Conservation (phyloP, 306 rosid genomes). For the Cajanus cajan region DNA sequence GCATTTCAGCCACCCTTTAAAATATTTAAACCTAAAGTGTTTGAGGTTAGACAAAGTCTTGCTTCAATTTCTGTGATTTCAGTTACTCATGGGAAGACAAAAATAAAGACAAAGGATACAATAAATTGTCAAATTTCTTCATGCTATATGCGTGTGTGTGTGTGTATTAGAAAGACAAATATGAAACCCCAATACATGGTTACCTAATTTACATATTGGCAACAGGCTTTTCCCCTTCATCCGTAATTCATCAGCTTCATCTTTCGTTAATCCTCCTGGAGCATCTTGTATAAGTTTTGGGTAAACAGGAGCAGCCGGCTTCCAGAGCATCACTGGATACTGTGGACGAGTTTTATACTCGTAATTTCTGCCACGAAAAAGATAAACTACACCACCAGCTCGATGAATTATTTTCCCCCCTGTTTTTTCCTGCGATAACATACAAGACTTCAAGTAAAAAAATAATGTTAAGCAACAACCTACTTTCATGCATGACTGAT, state of each 20-base stretch:
- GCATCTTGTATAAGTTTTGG: slow-evolving; percentile 96
- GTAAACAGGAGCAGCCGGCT: slow-evolving; percentile 91
- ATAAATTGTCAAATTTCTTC: slow-evolving; percentile 13
- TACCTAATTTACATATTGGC: slow-evolving; percentile 94
- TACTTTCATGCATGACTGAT: neutral
- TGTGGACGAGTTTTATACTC: slow-evolving; percentile 77
- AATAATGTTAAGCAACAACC: slow-evolving; percentile 4
- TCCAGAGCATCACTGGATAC: slow-evolving; percentile 98
- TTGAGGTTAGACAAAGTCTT: slow-evolving; percentile 21
- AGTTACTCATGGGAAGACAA: slow-evolving; percentile 21
- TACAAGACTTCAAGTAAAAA: slow-evolving; percentile 3
- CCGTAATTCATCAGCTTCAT: slow-evolving; percentile 67
- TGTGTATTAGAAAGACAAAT: slow-evolving; percentile 2
- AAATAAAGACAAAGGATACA: neutral
- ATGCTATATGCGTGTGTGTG: neutral
- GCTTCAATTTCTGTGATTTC: slow-evolving; percentile 27
- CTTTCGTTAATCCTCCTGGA: slow-evolving; percentile 84
- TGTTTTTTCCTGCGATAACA: slow-evolving; percentile 68
- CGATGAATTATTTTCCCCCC: slow-evolving; percentile 88
- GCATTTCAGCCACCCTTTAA: neutral
- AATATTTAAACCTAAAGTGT: slow-evolving; percentile 2
- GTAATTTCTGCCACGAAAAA: slow-evolving; percentile 92
- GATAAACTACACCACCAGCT: slow-evolving; percentile 82
- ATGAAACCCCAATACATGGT: slow-evolving; percentile 21
- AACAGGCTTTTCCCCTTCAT: slow-evolving; percentile 70